Evolutionary conservation across 345 rosid species (phyloP).

Genomic region (Syzygium aqueum): DNA sequence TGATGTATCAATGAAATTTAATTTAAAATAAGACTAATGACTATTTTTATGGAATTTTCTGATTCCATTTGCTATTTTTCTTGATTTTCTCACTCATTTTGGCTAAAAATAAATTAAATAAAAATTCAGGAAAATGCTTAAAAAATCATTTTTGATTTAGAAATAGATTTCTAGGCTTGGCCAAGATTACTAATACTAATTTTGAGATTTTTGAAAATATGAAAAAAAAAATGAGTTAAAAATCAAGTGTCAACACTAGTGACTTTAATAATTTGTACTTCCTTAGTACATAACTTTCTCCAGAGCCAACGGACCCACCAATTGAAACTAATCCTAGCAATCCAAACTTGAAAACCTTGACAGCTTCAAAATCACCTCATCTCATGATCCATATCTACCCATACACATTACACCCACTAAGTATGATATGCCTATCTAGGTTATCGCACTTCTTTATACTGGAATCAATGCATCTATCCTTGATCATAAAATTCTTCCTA

Average conservation of each 20-base stretch:
- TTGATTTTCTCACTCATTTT: too few relatives aligned
- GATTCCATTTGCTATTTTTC: too few relatives aligned
- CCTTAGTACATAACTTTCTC: background rate
- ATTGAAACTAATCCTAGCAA: background rate
- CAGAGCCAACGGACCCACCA: rapidly evolving
- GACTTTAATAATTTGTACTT: background rate
- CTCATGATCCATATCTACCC: background rate
- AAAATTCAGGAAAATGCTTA: too few relatives aligned
- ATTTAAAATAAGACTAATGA: too few relatives aligned
- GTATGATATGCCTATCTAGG: background rate
- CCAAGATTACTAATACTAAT: too few relatives aligned
- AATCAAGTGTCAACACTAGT: background rate
- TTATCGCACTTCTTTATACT: background rate
- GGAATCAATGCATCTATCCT: background rate
- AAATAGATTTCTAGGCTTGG: too few relatives aligned
- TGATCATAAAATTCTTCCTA: background rate
- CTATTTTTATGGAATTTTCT: too few relatives aligned
- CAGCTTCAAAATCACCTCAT: background rate
- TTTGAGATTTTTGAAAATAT: too few relatives aligned
- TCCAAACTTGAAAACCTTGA: background rate
- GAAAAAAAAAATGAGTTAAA: too few relatives aligned
- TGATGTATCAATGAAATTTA: too few relatives aligned
- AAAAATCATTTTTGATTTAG: too few relatives aligned
- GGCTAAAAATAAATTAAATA: too few relatives aligned
- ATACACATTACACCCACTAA: background rate